Conservation (phyloP, 1,139 yeast species). For the Pichia sp. region DNA sequence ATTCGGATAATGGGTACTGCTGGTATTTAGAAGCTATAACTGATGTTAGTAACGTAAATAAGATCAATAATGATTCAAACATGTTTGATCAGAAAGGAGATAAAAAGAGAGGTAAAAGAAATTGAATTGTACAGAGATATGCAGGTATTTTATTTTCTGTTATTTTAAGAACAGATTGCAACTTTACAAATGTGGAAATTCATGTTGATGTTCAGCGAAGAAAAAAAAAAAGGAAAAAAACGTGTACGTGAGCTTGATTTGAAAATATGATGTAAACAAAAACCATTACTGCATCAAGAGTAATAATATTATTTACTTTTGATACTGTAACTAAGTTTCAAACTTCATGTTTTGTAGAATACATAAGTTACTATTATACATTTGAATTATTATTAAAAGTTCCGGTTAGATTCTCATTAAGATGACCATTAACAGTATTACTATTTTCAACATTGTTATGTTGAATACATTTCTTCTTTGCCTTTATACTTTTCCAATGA, state of each 20-base stretch:
- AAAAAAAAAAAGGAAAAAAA: not conserved
- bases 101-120: not conserved
- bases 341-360: too few relatives aligned
- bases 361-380: not conserved
- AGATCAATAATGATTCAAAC: not conserved
- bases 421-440: not conserved
- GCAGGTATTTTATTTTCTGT: too few relatives aligned
- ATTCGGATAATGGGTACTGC: conserved; percentile 22
- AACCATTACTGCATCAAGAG: too few relatives aligned
- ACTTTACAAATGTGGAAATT: not conserved
- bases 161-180: too few relatives aligned
- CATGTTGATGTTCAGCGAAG: not conserved
- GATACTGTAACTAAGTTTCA: too few relatives aligned
- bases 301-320: too few relatives aligned
- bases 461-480: conserved; percentile 26
- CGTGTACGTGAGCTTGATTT: too few relatives aligned
- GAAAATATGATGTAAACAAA: too few relatives aligned
- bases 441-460: not conserved
- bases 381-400: not conserved
- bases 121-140: too few relatives aligned
- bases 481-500: conserved; percentile 30
- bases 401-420: not conserved
- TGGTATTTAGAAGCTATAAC: conserved; percentile 17
- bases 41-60: not conserved
- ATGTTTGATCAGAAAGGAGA: not conserved